Conservation (phyloP, 2,329 filamentous ascomycete species). For the Penicillium sp. region DNA sequence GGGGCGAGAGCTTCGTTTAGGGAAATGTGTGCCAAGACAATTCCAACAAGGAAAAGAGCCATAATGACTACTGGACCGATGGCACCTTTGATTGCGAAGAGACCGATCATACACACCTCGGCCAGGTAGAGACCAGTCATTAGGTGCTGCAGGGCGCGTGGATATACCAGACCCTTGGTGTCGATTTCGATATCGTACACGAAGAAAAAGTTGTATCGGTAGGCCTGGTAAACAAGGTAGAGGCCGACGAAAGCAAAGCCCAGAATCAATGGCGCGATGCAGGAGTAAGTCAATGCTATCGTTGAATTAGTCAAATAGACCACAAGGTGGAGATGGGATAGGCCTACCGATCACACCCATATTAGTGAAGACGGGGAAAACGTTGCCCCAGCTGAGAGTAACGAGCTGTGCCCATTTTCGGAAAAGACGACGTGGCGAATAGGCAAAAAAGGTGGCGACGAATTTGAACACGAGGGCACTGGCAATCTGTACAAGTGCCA, state of each 20-base stretch:
- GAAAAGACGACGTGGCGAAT: constrained; percentile 69
- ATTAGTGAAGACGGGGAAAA: constrained; percentile 72
- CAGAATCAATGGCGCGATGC: constrained; percentile 79
- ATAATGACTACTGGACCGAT: constrained; percentile 70
- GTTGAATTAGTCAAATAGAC: neutral
- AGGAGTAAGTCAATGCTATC: constrained; percentile 76
- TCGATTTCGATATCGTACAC: constrained; percentile 77
- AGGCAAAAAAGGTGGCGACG: constrained; percentile 66
- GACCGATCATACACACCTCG: constrained; percentile 75
- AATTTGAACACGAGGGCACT: constrained; percentile 70
- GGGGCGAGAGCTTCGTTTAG: constrained; percentile 45
- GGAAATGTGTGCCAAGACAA: constrained; percentile 65
- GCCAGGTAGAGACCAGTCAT: constrained; percentile 79
- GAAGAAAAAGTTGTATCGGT: constrained; percentile 85
- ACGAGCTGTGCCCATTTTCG: constrained; percentile 67
- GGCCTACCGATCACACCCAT: constrained; percentile 71
- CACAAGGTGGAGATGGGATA: neutral
- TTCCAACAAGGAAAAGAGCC: constrained; percentile 69
- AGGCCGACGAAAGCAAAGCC: constrained; percentile 76
- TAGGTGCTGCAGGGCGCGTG: constrained; percentile 76
- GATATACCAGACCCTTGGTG: constrained; percentile 84
- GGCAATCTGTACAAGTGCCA: constrained; percentile 66
- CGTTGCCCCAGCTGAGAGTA: constrained; percentile 77
- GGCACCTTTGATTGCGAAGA: constrained; percentile 65
- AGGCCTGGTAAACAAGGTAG: constrained; percentile 76